phyloP scores from a whole-genome alignment of 139 green algal species.

The Picochlorum sp. region DNA sequence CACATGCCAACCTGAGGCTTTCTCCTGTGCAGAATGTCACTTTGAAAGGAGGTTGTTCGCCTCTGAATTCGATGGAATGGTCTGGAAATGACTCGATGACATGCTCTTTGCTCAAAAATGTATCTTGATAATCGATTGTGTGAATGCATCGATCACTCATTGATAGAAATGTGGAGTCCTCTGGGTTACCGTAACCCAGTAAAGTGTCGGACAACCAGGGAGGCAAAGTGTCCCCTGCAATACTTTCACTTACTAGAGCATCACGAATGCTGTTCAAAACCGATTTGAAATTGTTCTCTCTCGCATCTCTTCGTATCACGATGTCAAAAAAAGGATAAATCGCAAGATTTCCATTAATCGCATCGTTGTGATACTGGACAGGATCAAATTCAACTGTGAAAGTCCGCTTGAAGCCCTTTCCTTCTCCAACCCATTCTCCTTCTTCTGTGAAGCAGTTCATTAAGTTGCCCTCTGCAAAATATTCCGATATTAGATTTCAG shows the following conservation, averaged over 20 bases:
- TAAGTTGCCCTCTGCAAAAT: conserved; percentile 43
- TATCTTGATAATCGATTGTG: conserved; percentile 91
- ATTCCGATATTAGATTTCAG: neutral
- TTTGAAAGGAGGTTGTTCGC: conserved; percentile 63
- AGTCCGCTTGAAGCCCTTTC: conserved; percentile 60
- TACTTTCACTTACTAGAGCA: conserved; percentile 72
- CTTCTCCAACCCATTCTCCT: conserved; percentile 56
- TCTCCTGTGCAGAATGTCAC: conserved; percentile 62
- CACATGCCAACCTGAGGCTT: neutral
- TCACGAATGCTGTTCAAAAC: conserved; percentile 94
- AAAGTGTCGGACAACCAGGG: conserved; percentile 95
- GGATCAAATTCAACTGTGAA: conserved; percentile 78
- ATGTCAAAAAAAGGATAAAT: conserved; percentile 83
- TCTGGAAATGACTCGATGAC: conserved; percentile 76
- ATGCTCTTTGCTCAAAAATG: conserved; percentile 87
- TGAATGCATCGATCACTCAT: conserved; percentile 41
- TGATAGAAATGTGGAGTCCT: conserved; percentile 59
- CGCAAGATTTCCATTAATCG: conserved; percentile 44
- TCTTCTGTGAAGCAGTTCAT: conserved; percentile 95
- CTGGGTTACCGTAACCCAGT: conserved; percentile 91
- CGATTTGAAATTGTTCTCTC: conserved; percentile 99
- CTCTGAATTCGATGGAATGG: conserved; percentile 2
- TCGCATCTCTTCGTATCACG: conserved; percentile 76
- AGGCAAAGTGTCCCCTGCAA: conserved; percentile 50
- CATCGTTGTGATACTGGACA: conserved; percentile 91